Evolutionary conservation across 2,329 filamentous ascomycete species (phyloP).

Genomic region (Aspergillus proliferans): DNA sequence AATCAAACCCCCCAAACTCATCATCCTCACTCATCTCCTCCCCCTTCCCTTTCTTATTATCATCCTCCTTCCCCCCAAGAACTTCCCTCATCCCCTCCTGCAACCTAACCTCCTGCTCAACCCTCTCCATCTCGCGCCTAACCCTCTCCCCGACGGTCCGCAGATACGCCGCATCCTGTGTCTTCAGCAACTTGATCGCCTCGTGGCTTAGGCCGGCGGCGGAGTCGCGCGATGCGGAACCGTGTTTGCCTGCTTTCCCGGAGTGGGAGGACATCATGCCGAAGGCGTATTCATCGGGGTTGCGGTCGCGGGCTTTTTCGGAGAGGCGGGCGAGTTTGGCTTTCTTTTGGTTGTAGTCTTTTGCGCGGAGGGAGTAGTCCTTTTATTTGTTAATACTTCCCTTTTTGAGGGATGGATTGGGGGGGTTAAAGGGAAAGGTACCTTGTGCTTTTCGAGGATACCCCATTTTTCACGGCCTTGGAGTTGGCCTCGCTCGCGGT

Average conservation of each 20-base stretch:
- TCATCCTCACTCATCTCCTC: constrained; percentile 18
- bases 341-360: constrained; percentile 59
- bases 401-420: neutral
- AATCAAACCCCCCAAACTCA: constrained; percentile 16
- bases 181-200: constrained; percentile 59
- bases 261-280: constrained; percentile 54
- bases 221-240: constrained; percentile 35
- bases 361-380: constrained; percentile 61
- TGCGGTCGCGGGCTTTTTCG: constrained; percentile 55
- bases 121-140: constrained; percentile 47
- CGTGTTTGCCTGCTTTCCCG: constrained; percentile 38
- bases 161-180: constrained; percentile 58
- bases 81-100: constrained; percentile 33
- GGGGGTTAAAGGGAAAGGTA: constrained; percentile 22
- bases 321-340: constrained; percentile 53
- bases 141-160: constrained; percentile 53
- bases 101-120: constrained; percentile 41
- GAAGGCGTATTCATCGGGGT: constrained; percentile 62
- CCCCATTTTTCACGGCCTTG: constrained; percentile 78
- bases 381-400: constrained; percentile 15
- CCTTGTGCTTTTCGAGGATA: constrained; percentile 92
- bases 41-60: constrained; percentile 17
- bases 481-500: constrained; percentile 85
- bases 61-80: constrained; percentile 14
- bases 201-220: constrained; percentile 46